Conservation (phyloP, 768 basidiomycete genomes). For the Dioszegia aurantiaca region DNA sequence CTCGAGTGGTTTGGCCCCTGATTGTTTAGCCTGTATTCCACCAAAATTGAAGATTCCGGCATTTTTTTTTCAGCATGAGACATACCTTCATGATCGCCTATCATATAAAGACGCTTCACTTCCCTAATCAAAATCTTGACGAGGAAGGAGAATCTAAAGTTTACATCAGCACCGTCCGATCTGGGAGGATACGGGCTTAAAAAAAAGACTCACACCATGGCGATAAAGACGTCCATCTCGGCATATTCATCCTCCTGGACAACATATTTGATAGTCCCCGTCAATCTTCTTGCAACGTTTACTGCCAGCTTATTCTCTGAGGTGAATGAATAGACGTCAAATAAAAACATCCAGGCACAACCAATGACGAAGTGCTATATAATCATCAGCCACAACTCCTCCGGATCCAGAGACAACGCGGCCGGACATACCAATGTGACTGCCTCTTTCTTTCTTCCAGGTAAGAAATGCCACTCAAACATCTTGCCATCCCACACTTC, state of each 20-base stretch:
- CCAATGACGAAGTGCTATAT: conserved; percentile 44
- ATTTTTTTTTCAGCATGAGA: too few species aligned
- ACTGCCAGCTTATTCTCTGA: conserved; percentile 34
- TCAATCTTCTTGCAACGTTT: conserved; percentile 31
- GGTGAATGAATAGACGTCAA: conserved; percentile 29
- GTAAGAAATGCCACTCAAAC: conserved; percentile 29
- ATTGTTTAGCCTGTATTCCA: too few species aligned
- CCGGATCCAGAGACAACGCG: too few species aligned
- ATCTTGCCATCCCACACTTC: conserved; percentile 35
- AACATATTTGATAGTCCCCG: conserved; percentile 22
- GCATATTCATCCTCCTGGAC: conserved; percentile 9
- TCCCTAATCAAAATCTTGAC: conserved; percentile 44
- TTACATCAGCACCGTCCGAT: too few species aligned
- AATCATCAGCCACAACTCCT: conserved; percentile 3
- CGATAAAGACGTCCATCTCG: conserved; percentile 43
- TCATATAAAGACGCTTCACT: conserved; percentile 33
- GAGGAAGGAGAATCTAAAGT: conserved; percentile 37
- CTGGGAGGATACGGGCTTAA: neutral
- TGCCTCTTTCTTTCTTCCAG: conserved; percentile 26
- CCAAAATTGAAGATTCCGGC: too few species aligned
- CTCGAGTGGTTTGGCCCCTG: conserved; percentile 29
- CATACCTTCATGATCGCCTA: conserved; percentile 31
- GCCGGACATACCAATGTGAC: conserved; percentile 28
- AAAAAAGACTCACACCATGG: conserved; percentile 36
- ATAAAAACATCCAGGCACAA: conserved; percentile 43